Evolutionary conservation across 148 eudicot species (phyloP), one percentile per base, ranked within the genome.

Genomic region (Chenopodium formosanum): DNA sequence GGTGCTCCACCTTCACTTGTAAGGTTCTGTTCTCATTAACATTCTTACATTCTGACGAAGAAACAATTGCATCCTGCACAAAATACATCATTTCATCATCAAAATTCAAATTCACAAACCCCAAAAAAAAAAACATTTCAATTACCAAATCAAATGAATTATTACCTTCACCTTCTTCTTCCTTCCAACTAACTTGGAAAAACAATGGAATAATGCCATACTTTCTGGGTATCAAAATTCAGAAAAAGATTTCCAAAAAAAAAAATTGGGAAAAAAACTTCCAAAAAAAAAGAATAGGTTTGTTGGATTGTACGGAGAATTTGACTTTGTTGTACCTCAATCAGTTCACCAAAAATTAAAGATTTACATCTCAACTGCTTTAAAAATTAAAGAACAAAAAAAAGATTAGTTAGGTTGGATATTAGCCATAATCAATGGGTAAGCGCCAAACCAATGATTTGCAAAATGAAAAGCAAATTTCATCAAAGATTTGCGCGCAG

Each of bases 361-460:
- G 78, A 14, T 25, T 83, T 78, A 66, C 81, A 88, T 87, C 32
- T 86, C 76, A 58, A 50, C 47, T 17, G 69, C 44, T 27, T 68
- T 22, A 67, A 27, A 40, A 47, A 78, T 40, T 40, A 72, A 78
- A 75, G 70, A 52, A 40, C 27, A 78, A 27, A 78, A 72, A 78
- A 75, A 73, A 52, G 37, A 16, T 32, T 19, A 77, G 31, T 37
- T 7, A 53, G 81, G 77, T 70, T 58, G 82, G 60, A 78, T 60
- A 84, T 95, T 93, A 95, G 92, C 98, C 98, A 77, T 92, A 92
- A 90, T 95, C 98, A 87, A 90, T 85, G 65, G 95, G 95, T 63
- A 93, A 78, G 56, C 86, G 88, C 87, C 90, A 85, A 83, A 89
- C 88, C 88, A 90, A 83, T 78, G 87, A 69, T 63, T 84, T 86